phyloP scores from a whole-genome alignment of 1,284 basidiomycete genomes.

The Cryptococcus maquisensis region DNA sequence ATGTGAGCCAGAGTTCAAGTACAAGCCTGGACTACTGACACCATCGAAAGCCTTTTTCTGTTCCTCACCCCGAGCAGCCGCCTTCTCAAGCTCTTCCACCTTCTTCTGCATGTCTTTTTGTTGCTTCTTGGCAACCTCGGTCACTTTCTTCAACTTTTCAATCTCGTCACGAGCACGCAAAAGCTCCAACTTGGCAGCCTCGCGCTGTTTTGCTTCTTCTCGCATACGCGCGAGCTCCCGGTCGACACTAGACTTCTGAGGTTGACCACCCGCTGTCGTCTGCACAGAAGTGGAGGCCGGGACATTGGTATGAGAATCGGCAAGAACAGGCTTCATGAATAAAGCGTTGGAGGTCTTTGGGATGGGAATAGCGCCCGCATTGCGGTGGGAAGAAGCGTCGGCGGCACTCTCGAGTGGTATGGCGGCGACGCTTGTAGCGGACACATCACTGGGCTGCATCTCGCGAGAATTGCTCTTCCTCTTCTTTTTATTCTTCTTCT shows the following conservation, averaged over 20 bases:
- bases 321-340: too few relatives aligned
- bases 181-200: not conserved
- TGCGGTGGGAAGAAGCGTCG: too few relatives aligned
- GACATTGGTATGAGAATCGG: too few relatives aligned
- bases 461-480: not conserved
- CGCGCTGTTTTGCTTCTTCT: slow-evolving; percentile 7
- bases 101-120: slow-evolving; percentile 16
- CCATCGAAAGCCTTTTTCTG: slow-evolving; percentile 5
- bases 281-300: too few relatives aligned
- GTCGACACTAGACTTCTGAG: not conserved
- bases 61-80: slow-evolving; percentile 4
- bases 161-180: slow-evolving; percentile 1
- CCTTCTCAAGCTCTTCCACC: slow-evolving; percentile 10
- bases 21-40: not conserved
- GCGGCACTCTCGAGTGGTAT: too few relatives aligned
- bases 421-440: too few relatives aligned
- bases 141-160: not conserved
- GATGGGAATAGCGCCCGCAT: too few relatives aligned
- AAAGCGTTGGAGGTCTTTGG: too few relatives aligned
- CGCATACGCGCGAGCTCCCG: not conserved
- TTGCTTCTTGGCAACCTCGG: slow-evolving; percentile 6
- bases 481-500: slow-evolving; percentile 2
- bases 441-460: not conserved
- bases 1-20: not conserved
- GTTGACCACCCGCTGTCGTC: too few relatives aligned